These are phyloP conservation scores for Chlamydomonas sp. DNA, from an alignment of 139 green algal species.

Conservation along the genomic window DNA sequence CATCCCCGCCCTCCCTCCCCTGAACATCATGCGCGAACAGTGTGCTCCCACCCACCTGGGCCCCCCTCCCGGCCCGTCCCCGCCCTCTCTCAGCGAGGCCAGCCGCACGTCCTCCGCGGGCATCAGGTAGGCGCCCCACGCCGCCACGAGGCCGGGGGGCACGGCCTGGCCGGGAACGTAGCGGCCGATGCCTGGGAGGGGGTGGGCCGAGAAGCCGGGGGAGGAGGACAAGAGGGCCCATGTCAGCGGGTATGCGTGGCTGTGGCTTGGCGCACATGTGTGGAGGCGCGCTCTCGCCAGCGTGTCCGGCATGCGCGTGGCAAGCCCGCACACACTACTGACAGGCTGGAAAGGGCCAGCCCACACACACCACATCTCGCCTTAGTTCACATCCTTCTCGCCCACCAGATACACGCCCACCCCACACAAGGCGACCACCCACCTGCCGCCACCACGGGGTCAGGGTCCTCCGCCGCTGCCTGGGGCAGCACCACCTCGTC, in stretches of 20 bases:
- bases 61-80: neutral
- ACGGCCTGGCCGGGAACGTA: neutral
- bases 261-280: neutral
- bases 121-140: slow-evolving; percentile 24
- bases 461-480: too few species aligned
- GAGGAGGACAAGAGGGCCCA: neutral
- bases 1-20: neutral
- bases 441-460: neutral
- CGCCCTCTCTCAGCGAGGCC: neutral
- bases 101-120: slow-evolving; percentile 29
- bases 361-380: too few species aligned
- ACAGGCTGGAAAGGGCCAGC: too few species aligned
- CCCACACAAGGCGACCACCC: neutral
- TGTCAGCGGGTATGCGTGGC: neutral
- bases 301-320: too few species aligned
- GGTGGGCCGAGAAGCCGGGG: neutral
- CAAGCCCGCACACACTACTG: too few species aligned
- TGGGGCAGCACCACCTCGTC: neutral
- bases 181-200: neutral
- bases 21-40: too few species aligned
- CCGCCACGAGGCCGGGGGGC: neutral
- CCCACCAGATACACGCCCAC: neutral
- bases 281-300: too few species aligned
- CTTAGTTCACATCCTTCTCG: neutral
- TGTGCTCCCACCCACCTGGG: neutral